These are phyloP conservation scores for Isabelozyma heimii DNA, from an alignment of 805 yeast species.

Conservation along the genomic window DNA sequence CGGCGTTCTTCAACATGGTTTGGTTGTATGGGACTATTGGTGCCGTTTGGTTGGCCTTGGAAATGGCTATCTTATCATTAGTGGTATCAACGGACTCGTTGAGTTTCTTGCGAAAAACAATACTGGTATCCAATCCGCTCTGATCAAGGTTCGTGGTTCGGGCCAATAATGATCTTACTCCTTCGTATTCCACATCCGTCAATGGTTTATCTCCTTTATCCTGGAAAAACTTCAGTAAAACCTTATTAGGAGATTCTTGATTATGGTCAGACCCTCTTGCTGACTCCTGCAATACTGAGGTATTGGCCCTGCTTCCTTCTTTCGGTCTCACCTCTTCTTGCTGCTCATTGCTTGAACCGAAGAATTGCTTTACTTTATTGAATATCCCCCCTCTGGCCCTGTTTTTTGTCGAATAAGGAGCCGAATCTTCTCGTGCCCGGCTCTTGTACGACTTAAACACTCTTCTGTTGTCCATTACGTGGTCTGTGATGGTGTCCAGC, in stretches of 20 bases:
- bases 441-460: conserved; percentile 21
- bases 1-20: conserved; percentile 22
- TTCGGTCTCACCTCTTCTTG: not conserved
- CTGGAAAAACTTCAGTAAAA: conserved; percentile 67
- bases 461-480: conserved; percentile 26
- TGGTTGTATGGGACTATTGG: conserved; percentile 24
- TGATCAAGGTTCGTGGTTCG: conserved; percentile 1
- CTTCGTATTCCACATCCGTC: conserved; percentile 73
- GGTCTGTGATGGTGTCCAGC: not conserved
- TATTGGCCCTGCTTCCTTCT: conserved; percentile 2
- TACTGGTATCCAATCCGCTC: not conserved
- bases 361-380: conserved; percentile 22
- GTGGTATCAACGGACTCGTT: not conserved
- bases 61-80: not conserved
- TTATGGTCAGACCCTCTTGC: conserved; percentile 1
- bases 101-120: not conserved
- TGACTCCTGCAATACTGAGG: conserved; percentile 4
- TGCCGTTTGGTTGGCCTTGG: not conserved
- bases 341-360: conserved; percentile 6
- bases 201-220: conserved; percentile 74
- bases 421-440: conserved; percentile 9
- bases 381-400: conserved; percentile 16
- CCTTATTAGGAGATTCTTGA: conserved; percentile 42
- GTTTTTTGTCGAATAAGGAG: conserved; percentile 16
- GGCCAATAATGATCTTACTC: conserved; percentile 62